Percentiles rank a stretch among this genome's conserved stretches.
phyloP scores from a whole-genome alignment of 495 filamentous ascomycete genomes.

The Aspergillus asperescens region DNA sequence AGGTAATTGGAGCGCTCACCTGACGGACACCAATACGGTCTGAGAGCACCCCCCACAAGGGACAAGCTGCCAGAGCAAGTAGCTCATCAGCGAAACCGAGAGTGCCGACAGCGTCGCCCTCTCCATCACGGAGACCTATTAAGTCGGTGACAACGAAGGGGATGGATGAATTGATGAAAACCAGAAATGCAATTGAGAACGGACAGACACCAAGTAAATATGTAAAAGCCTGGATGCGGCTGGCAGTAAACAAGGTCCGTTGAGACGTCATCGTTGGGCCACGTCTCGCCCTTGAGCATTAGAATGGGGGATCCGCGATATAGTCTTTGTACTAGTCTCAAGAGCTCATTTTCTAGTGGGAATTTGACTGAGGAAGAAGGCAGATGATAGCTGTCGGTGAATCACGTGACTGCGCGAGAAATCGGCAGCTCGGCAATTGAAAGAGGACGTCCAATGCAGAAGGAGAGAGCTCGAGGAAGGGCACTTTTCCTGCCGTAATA shows the following conservation, averaged over 20 bases:
- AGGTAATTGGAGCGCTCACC: conserved; percentile 31
- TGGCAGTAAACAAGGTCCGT: conserved; percentile 53
- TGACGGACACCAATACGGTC: conserved; percentile 79
- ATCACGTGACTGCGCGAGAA: neutral
- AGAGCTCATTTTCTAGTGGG: neutral
- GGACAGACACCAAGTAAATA: conserved; percentile 88
- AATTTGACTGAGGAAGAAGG: neutral
- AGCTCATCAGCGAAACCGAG: conserved; percentile 95
- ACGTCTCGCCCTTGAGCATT: neutral
- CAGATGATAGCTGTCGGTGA: neutral
- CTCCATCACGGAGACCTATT: conserved; percentile 65
- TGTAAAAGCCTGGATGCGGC: conserved; percentile 66
- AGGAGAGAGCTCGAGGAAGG: neutral
- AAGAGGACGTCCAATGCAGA: neutral
- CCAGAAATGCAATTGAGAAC: conserved; percentile 94
- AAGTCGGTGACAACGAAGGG: conserved; percentile 93
- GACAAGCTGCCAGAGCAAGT: conserved; percentile 84
- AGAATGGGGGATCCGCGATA: neutral
- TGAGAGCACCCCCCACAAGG: conserved; percentile 84
- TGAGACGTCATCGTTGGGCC: conserved; percentile 27
- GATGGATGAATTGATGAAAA: conserved; percentile 91
- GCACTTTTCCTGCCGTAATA: neutral
- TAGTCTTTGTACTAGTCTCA: neutral
- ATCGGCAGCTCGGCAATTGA: neutral
- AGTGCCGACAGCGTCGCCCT: conserved; percentile 88